These are phyloP conservation scores for Neurospora hispaniola DNA, from an alignment of 495 filamentous ascomycete genomes.

Conservation along the genomic window DNA sequence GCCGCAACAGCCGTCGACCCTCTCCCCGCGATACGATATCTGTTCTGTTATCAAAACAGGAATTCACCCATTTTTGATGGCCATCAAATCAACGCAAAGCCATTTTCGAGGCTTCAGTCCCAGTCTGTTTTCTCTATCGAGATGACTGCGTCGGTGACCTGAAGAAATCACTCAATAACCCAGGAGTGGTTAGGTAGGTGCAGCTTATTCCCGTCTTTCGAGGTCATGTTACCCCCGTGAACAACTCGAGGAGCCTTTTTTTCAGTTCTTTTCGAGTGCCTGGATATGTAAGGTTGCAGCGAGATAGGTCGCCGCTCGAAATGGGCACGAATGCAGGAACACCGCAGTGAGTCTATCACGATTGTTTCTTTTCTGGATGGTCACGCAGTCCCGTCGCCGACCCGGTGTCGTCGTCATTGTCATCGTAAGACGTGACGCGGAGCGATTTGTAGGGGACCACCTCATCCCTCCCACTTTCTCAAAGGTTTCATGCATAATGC, in stretches of 20 bases:
- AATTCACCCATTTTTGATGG: neutral
- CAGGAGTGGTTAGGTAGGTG: neutral
- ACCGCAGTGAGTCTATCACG: neutral
- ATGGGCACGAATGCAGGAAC: neutral
- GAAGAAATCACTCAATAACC: neutral
- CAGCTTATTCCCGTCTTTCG: neutral
- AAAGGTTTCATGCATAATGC: neutral
- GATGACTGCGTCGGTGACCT: neutral
- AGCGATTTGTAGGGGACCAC: neutral
- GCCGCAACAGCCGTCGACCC: neutral
- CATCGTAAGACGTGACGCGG: neutral
- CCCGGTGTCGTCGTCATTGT: neutral
- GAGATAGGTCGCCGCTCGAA: neutral
- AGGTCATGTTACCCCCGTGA: neutral
- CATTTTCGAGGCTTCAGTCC: neutral
- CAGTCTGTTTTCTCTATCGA: neutral
- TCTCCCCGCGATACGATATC: neutral
- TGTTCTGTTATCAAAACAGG: neutral
- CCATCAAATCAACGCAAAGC: neutral
- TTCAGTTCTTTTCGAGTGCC: neutral
- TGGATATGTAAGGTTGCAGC: neutral
- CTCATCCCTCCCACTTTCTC: neutral
- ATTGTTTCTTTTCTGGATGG: neutral
- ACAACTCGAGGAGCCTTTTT: neutral
- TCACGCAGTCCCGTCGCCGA: neutral